These are phyloP conservation scores for Pseudozyma tsukubaensis DNA, from an alignment of 1,284 basidiomycete genomes.

Conservation along the genomic window DNA sequence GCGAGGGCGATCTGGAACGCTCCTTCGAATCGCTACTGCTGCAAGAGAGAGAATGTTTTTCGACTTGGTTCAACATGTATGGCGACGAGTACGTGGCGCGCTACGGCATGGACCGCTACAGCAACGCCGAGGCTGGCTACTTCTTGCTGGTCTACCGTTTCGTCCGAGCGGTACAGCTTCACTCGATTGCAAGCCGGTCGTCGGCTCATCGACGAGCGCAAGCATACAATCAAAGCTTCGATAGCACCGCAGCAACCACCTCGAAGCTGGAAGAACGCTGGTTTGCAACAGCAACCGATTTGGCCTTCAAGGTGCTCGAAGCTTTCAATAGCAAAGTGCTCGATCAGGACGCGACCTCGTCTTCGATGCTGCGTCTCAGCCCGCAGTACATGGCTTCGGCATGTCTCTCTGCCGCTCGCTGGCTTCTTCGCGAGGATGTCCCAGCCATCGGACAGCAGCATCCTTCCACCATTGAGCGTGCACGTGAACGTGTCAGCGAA, in stretches of 20 bases:
- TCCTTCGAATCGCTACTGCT: slow-evolving; percentile 10
- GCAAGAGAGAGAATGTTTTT: slow-evolving; percentile 18
- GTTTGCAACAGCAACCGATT: slow-evolving; percentile 13
- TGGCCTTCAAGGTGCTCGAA: slow-evolving; percentile 31
- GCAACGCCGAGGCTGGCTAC: slow-evolving; percentile 22
- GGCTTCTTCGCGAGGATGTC: slow-evolving; percentile 12
- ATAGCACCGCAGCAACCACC: background rate
- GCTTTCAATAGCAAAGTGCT: slow-evolving; percentile 24
- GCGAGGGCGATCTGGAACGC: slow-evolving; percentile 8
- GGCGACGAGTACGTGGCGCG: slow-evolving; percentile 32
- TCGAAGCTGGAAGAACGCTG: slow-evolving; percentile 17
- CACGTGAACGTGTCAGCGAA: slow-evolving; percentile 17
- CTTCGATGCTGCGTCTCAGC: slow-evolving; percentile 31
- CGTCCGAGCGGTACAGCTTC: slow-evolving; percentile 15
- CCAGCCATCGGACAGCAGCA: background rate
- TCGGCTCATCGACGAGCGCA: background rate
- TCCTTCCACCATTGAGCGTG: slow-evolving; percentile 4
- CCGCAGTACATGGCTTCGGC: slow-evolving; percentile 33
- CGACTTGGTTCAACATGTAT: slow-evolving; percentile 28
- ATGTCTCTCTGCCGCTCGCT: slow-evolving; percentile 23
- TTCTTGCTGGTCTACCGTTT: slow-evolving; percentile 21
- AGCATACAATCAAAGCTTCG: background rate
- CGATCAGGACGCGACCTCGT: slow-evolving; percentile 21
- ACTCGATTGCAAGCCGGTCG: background rate
- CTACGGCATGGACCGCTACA: slow-evolving; percentile 33